phyloP scores from a whole-genome alignment of 805 yeast species.

The Saturnispora silvae region DNA sequence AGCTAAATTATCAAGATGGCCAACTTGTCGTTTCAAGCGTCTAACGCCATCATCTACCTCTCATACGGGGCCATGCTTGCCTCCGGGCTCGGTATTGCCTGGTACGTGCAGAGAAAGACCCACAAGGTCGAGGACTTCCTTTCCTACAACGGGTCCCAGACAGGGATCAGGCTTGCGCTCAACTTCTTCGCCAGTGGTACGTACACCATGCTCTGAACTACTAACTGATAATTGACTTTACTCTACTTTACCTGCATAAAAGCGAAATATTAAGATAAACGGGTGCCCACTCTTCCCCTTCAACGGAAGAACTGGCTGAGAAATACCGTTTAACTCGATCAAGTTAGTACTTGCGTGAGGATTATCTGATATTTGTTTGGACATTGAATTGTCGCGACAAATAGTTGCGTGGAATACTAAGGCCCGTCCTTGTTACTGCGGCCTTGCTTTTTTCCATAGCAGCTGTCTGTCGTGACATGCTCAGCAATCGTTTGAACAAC shows the following conservation, averaged over 20 bases:
- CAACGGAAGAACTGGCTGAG: conserved; percentile 62
- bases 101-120: conserved; percentile 34
- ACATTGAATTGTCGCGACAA: too few relatives aligned
- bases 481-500: not conserved
- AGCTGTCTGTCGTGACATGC: too few relatives aligned
- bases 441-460: too few relatives aligned
- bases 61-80: conserved; percentile 46
- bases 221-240: conserved; percentile 3
- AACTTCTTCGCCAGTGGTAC: conserved; percentile 86
- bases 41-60: conserved; percentile 55
- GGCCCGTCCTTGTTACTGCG: too few relatives aligned
- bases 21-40: conserved; percentile 33
- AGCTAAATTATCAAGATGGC: conserved; percentile 10
- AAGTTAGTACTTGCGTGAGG: conserved; percentile 80
- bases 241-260: conserved; percentile 12
- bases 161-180: conserved; percentile 70
- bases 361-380: conserved; percentile 30
- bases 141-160: conserved; percentile 71
- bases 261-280: conserved; percentile 24
- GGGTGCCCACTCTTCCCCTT: conserved; percentile 32
- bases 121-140: conserved; percentile 41
- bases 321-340: conserved; percentile 69
- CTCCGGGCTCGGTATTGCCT: conserved; percentile 49
- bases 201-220: conserved; percentile 26
- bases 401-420: too few relatives aligned